A percentile compares a stretch with the other conserved stretches of the same genome.
Evolutionary conservation across 495 filamentous ascomycete genomes (phyloP).

Genomic region (Parathielavia appendiculata): DNA sequence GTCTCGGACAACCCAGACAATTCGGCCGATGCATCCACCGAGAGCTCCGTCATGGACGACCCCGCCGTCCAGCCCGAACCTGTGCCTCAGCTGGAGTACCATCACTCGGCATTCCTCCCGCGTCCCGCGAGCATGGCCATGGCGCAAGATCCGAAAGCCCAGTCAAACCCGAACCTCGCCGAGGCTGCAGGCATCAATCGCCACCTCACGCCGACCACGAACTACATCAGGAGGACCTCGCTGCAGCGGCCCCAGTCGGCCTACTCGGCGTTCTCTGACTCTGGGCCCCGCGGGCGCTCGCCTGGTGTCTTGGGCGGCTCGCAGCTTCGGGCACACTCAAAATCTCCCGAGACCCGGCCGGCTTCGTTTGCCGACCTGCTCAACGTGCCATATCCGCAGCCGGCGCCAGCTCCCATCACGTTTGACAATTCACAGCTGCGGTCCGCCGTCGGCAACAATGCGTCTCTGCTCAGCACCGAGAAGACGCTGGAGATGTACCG

Average conservation of each 20-base stretch:
- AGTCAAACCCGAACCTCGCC: conserved; percentile 44
- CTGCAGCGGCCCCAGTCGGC: conserved; percentile 63
- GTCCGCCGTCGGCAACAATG: conserved; percentile 75
- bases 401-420: conserved; percentile 64
- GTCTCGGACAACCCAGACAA: conserved; percentile 36
- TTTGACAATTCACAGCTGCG: conserved; percentile 75
- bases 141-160: conserved; percentile 37
- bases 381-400: conserved; percentile 84
- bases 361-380: conserved; percentile 82
- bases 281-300: conserved; percentile 55
- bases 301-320: conserved; percentile 45
- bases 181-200: conserved; percentile 46
- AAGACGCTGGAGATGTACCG: conserved; percentile 97
- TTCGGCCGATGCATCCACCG: conserved; percentile 38
- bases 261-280: conserved; percentile 67
- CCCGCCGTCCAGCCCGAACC: conserved; percentile 32
- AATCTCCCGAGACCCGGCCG: conserved; percentile 71
- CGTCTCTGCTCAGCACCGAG: conserved; percentile 79
- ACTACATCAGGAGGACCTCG: conserved; percentile 47
- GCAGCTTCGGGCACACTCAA: conserved; percentile 54
- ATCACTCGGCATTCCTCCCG: conserved; percentile 44
- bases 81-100: conserved; percentile 53
- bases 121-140: conserved; percentile 35
- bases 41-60: conserved; percentile 41
- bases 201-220: conserved; percentile 52